Evolutionary conservation across 148 eudicot species (phyloP).

Genomic region (Selenicereus undatus): DNA sequence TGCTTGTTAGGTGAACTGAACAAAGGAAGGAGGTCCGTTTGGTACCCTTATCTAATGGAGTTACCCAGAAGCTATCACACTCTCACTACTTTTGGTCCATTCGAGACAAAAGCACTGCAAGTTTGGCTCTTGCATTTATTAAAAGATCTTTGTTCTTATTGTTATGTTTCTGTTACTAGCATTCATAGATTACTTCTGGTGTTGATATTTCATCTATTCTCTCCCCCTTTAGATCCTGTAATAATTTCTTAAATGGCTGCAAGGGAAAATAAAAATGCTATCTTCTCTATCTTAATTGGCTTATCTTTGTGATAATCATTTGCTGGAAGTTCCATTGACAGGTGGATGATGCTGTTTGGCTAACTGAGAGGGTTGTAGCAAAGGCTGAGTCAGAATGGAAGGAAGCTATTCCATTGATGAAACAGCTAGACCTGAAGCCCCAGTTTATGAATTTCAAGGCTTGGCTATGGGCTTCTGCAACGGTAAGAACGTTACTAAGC

Average conservation of each 20-base stretch:
- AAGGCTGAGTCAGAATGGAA: constrained; percentile 66
- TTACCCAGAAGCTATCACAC: constrained; percentile 70
- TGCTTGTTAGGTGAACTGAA: constrained; percentile 70
- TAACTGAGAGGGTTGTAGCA: constrained; percentile 57
- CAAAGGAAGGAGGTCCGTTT: constrained; percentile 71
- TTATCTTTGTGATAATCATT: neutral
- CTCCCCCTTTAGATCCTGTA: neutral
- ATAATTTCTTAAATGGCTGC: neutral
- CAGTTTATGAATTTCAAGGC: constrained; percentile 58
- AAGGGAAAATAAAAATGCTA: neutral
- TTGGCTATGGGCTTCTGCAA: constrained; percentile 96
- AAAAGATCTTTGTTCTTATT: neutral
- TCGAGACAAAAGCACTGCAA: constrained; percentile 81
- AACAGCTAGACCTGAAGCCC: constrained; percentile 54
- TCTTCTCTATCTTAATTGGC: neutral
- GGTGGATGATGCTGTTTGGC: constrained; percentile 91
- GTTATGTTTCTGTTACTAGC: neutral
- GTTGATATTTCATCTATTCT: neutral
- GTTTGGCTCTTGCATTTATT: constrained; percentile 39
- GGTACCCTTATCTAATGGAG: constrained; percentile 80
- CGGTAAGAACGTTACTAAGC: constrained; percentile 41
- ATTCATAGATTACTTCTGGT: constrained; percentile 1
- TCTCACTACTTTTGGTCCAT: constrained; percentile 61
- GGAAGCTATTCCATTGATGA: constrained; percentile 49
- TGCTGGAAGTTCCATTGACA: constrained; percentile 32